Conservation (phyloP, 1,139 yeast genomes). For the Yamadazyma epiphylla region DNA sequence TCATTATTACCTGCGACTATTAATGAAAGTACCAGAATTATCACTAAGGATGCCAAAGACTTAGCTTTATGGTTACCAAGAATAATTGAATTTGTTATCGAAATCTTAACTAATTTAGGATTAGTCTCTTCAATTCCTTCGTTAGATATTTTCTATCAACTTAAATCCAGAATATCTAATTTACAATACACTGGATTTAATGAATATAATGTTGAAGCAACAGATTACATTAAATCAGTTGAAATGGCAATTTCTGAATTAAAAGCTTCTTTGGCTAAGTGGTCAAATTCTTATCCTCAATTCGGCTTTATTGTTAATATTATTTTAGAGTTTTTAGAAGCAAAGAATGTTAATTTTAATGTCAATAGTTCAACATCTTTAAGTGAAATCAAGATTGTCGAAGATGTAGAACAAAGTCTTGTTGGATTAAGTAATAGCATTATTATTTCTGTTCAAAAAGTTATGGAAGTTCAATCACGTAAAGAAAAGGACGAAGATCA, state of each 20-base stretch:
- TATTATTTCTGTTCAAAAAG: slow-evolving; percentile 64
- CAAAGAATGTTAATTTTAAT: slow-evolving; percentile 14
- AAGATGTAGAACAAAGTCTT: slow-evolving; percentile 43
- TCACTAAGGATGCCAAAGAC: slow-evolving; percentile 15
- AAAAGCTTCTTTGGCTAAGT: slow-evolving; percentile 10
- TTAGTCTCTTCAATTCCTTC: slow-evolving; percentile 11
- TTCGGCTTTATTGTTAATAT: slow-evolving; percentile 46
- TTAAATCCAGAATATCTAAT: slow-evolving; percentile 14
- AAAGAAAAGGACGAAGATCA: slow-evolving; percentile 26
- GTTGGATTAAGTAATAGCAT: slow-evolving; percentile 58
- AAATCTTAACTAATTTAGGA: slow-evolving; percentile 19
- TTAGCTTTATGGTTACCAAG: slow-evolving; percentile 43
- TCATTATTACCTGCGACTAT: slow-evolving; percentile 14
- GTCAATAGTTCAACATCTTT: slow-evolving; percentile 23
- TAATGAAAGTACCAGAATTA: slow-evolving; percentile 15
- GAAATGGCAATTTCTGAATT: slow-evolving; percentile 3
- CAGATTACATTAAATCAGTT: slow-evolving; percentile 7
- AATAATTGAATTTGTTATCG: slow-evolving; percentile 46
- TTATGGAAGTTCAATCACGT: slow-evolving; percentile 28
- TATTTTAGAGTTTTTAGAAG: slow-evolving; percentile 35
- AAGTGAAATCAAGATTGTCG: slow-evolving; percentile 18
- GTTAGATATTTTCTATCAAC: slow-evolving; percentile 16
- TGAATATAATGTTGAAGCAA: slow-evolving; percentile 13
- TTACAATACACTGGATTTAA: slow-evolving; percentile 9
- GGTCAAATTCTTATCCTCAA: slow-evolving; percentile 25